Evolutionary conservation across 768 basidiomycete species (phyloP), one percentile per base, ranked within the genome.

Genomic region (Tephrocybe sp.): DNA sequence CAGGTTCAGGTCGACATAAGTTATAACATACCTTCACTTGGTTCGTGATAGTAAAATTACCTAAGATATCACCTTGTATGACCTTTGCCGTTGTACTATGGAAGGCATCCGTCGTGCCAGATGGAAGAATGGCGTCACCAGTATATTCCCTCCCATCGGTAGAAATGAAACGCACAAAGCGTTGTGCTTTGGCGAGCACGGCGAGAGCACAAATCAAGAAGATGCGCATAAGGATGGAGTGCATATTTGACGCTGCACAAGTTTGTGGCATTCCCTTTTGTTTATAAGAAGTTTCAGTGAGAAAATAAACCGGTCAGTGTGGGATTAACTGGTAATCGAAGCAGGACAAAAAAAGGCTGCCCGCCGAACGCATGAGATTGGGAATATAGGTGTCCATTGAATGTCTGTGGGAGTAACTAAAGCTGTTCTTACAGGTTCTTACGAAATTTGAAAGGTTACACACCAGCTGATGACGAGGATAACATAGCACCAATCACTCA

Each of bases 111-210:
- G 48, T 50, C 38, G 55, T 56, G 18, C 48, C 44, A 11, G 48
- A 23, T 10, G 58, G 59, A 17, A 64, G 53, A 43, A 66, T 66
- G 18, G 61, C 65, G 41, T 66, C 65, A 3, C 65, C 65, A 12
- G 58, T 61, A 43, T 66, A 66, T 50, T 63, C 63, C n/a, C 54
- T 48, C 26, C 61, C 63, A 43, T 66, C 65, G 1, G 58, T 64
- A 7, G 65, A 62, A 25, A 62, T 55, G 50, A 66, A 66, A 33
- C 65, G 65, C 33, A 66, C 65, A 50, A 66, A 56, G 17, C 65
- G 63, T 43, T 62, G 48, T 12, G 60, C 61, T 44, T 61, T 46
- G n/a, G 46, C 59, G 20, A 46, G 55, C 39, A 60, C 42, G 24
- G 32, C 50, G 14, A 57, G 42, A 20, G 50, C 38, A 21, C 30